Conservation (phyloP, 768 basidiomycete species). For the Russula sp. region DNA sequence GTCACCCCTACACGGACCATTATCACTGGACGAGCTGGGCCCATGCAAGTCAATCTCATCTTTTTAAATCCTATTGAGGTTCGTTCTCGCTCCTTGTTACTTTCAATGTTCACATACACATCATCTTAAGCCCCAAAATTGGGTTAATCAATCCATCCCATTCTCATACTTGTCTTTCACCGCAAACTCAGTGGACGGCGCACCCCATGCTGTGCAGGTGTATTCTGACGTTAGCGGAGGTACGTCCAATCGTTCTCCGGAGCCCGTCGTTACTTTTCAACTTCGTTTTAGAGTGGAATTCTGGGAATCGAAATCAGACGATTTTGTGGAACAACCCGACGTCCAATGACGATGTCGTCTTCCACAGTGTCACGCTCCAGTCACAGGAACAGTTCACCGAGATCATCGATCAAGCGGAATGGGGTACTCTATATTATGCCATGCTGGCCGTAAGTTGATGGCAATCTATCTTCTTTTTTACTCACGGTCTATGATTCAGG, state of each 20-base stretch:
- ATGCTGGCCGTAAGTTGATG: slow-evolving; percentile 20
- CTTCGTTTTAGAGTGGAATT: slow-evolving; percentile 31
- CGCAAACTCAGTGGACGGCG: slow-evolving; percentile 36
- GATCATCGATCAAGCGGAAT: slow-evolving; percentile 28
- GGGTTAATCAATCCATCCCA: slow-evolving; percentile 41
- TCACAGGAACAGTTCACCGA: slow-evolving; percentile 20
- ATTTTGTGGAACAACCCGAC: slow-evolving; percentile 18
- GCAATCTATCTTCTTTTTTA: not conserved
- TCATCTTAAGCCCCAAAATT: slow-evolving; percentile 36
- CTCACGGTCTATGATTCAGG: slow-evolving; percentile 14
- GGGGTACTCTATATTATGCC: slow-evolving; percentile 29
- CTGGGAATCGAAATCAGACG: slow-evolving; percentile 19
- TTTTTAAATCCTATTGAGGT: slow-evolving; percentile 45
- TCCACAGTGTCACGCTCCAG: slow-evolving; percentile 22
- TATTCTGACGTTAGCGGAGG: slow-evolving; percentile 44
- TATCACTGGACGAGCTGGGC: slow-evolving; percentile 38
- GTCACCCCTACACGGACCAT: slow-evolving; percentile 41
- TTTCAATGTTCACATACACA: not conserved
- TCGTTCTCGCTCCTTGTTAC: not conserved
- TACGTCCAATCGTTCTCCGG: slow-evolving; percentile 19
- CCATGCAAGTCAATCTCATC: slow-evolving; percentile 39
- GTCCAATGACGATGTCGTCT: slow-evolving; percentile 10
- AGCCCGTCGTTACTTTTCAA: not conserved
- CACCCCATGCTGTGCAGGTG: slow-evolving; percentile 38
- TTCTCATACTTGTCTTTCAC: slow-evolving; percentile 41